Evolutionary conservation across 257 asterid genomes (phyloP).

Genomic region (Craterostigma plantagineum): DNA sequence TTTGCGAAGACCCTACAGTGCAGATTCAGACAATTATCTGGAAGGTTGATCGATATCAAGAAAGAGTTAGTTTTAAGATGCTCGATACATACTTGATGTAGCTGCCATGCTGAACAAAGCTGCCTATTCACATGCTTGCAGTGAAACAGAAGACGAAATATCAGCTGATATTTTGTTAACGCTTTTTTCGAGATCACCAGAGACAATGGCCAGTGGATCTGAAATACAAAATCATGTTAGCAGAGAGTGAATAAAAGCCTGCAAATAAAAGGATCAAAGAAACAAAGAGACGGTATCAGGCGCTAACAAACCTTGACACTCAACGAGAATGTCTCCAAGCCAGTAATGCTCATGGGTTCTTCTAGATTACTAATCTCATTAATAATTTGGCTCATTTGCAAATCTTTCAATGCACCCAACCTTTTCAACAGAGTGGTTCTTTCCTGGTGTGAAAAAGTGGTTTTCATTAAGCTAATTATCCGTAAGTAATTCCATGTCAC

Average conservation of each 20-base stretch:
- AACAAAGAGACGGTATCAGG: too few relatives aligned
- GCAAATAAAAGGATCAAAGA: too few relatives aligned
- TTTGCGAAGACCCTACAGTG: constrained; percentile 60
- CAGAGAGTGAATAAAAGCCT: neutral
- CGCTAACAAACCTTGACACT: constrained; percentile 51
- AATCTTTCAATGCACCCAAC: constrained; percentile 75
- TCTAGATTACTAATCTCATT: constrained; percentile 35
- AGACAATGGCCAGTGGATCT: constrained; percentile 93
- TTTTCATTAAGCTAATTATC: constrained; percentile 10
- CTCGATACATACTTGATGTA: constrained; percentile 46
- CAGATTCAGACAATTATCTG: constrained; percentile 8
- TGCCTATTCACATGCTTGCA: constrained; percentile 94
- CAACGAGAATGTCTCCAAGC: constrained; percentile 93
- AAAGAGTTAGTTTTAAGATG: constrained; percentile 5
- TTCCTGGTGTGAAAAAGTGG: constrained; percentile 34
- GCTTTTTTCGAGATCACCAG: constrained; percentile 88
- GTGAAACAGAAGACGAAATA: constrained; percentile 77
- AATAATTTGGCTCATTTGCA: constrained; percentile 43
- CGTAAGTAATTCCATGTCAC: constrained; percentile 10
- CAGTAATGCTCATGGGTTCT: constrained; percentile 80
- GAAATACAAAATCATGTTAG: constrained; percentile 11
- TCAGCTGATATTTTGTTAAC: constrained; percentile 75
- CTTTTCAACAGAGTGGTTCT: constrained; percentile 72
- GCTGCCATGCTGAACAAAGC: constrained; percentile 97
- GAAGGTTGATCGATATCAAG: neutral